Evolutionary conservation across 768 basidiomycete genomes (phyloP).

Genomic region (Boletus rubescentipes): DNA sequence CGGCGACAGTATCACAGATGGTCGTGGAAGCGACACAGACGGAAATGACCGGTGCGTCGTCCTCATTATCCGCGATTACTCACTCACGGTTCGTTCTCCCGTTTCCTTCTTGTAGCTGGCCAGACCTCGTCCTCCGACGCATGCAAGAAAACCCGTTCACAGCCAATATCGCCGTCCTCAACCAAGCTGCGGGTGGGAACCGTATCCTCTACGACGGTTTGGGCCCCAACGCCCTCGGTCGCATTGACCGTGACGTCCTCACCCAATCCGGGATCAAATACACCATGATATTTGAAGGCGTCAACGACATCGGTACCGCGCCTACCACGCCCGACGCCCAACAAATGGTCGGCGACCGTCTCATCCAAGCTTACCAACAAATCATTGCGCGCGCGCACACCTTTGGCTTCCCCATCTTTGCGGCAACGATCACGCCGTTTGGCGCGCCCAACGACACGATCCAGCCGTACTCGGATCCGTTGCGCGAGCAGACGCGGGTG

Average conservation of each 20-base stretch:
- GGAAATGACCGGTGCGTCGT: neutral
- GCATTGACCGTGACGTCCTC: slow-evolving; percentile 3
- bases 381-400: neutral
- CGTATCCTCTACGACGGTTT: slow-evolving; percentile 1
- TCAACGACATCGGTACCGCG: slow-evolving; percentile 9
- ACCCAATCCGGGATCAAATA: slow-evolving; percentile 7
- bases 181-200: neutral
- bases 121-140: neutral
- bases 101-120: neutral
- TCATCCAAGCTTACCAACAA: slow-evolving; percentile 6
- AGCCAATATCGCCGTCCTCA: neutral
- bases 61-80: neutral
- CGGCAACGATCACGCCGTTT: slow-evolving; percentile 3
- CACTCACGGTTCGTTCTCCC: neutral
- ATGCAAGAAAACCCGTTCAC: slow-evolving; percentile 1
- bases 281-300: slow-evolving; percentile 5
- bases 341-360: neutral
- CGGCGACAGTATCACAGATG: slow-evolving; percentile 6
- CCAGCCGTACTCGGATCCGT: neutral
- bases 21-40: slow-evolving; percentile 1
- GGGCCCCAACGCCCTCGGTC: neutral
- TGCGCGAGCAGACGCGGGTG: neutral
- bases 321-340: neutral
- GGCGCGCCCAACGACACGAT: neutral
- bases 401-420: slow-evolving; percentile 1